Evolutionary conservation across 306 rosid genomes (phyloP), one percentile per base, ranked within the genome.

Genomic region (Cicer judaicum): DNA sequence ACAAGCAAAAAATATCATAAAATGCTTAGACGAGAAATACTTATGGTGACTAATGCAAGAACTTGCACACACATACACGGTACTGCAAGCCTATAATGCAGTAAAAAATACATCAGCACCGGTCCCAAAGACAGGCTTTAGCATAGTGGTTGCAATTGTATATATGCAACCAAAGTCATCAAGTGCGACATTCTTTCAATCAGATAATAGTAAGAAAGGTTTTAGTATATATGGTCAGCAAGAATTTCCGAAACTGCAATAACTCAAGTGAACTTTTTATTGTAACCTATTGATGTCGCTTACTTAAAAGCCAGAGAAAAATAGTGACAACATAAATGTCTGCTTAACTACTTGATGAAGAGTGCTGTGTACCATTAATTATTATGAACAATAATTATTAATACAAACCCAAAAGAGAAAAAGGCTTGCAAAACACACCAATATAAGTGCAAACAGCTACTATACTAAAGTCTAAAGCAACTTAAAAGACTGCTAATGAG

Each of bases 81-180:
- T 29, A 29, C 36, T 4, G 36, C 36, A 29, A 29, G 36, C 36
- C 36, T 13, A 48, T 48, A 48, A 48, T 13, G 18, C 54, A 13
- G n/a, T 15, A n/a, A 11, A 10, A 46, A 11, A 1, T 11, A 46
- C 14, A 48, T 5, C 54, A 48, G 54, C 54, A 48, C 8, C 2
- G 15, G 18, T 7, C 54, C 54, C 54, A 2, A 48, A 48, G 15
- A 48, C 54, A 13, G 15, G 54, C 54, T 13, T 48, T 13, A 13
- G 18, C 18, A 49, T 11, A 15, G 48, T 49, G 50, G 65, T 10
- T 70, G 39, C 5, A 14, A 77, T 44, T 46, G n/a, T 10, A 21
- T 41, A 41, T 71, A 62, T 61, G 57, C 67, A 38, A 78, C 43
- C 19, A 44, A 71, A 24, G 16, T 66, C 52, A 64, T 44, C 47